These are phyloP conservation scores for Fraxinus angustifolia DNA, from an alignment of 305 asterid genomes.

Conservation along the genomic window DNA sequence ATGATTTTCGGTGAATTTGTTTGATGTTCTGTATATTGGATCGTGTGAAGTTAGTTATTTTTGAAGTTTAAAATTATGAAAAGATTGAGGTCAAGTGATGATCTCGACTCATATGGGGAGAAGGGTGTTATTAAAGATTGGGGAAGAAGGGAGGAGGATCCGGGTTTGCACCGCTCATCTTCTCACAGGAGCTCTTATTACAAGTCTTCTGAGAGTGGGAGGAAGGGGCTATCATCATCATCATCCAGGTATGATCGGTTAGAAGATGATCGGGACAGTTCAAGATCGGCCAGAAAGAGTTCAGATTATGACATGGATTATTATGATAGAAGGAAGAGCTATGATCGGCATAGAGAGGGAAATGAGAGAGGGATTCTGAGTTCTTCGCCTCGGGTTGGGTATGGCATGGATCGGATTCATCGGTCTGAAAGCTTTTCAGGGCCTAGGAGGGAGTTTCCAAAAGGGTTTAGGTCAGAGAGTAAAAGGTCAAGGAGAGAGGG, in stretches of 20 bases:
- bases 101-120: constrained; percentile 72
- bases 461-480: constrained; percentile 95
- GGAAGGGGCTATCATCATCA: constrained; percentile 70
- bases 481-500: constrained; percentile 87
- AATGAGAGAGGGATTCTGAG: constrained; percentile 64
- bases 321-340: constrained; percentile 69
- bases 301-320: constrained; percentile 66
- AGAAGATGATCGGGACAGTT: constrained; percentile 80
- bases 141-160: constrained; percentile 82
- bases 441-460: constrained; percentile 78
- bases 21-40: constrained; percentile 13
- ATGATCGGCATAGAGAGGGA: constrained; percentile 66
- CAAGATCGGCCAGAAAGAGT: constrained; percentile 60
- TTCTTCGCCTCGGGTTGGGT: constrained; percentile 72
- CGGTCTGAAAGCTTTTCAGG: constrained; percentile 88
- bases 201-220: constrained; percentile 74
- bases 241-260: constrained; percentile 69
- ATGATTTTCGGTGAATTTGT: constrained; percentile 7
- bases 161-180: constrained; percentile 67
- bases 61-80: constrained; percentile 44
- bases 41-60: constrained; percentile 18
- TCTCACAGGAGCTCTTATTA: constrained; percentile 59
- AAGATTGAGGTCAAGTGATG: constrained; percentile 86
- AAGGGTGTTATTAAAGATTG: constrained; percentile 67
- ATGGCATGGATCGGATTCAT: constrained; percentile 61